Evolutionary conservation across 1,139 yeast genomes (phyloP).

Genomic region (Lodderomyces orthopsilosis): DNA sequence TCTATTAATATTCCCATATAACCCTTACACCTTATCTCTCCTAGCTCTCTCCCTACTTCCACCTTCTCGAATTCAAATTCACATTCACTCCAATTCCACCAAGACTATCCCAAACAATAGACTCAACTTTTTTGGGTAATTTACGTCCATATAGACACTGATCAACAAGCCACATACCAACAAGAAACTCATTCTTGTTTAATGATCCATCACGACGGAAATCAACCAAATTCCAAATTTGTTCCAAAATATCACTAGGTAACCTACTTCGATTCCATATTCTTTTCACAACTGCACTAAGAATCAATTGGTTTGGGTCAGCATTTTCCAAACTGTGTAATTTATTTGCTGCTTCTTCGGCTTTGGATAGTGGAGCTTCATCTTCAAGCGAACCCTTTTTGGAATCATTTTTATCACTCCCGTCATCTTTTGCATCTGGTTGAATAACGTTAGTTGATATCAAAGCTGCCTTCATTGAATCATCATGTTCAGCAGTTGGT

Average conservation of each 20-base stretch:
- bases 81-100: constrained; percentile 47
- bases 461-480: constrained; percentile 30
- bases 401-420: not conserved
- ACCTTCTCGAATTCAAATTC: constrained; percentile 31
- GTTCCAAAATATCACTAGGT: constrained; percentile 57
- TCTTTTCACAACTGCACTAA: constrained; percentile 67
- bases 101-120: constrained; percentile 64
- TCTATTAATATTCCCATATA: not conserved
- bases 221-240: constrained; percentile 82
- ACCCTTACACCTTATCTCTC: too few relatives aligned
- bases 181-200: constrained; percentile 77
- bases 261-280: constrained; percentile 79
- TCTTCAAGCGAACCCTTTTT: not conserved
- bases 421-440: not conserved
- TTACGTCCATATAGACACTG: constrained; percentile 94
- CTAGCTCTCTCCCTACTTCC: not conserved
- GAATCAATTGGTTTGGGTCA: constrained; percentile 43
- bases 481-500: constrained; percentile 15
- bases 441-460: constrained; percentile 25
- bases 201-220: constrained; percentile 72
- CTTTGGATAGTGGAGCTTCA: constrained; percentile 11
- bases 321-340: constrained; percentile 27
- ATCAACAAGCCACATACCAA: constrained; percentile 95
- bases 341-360: constrained; percentile 12
- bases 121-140: constrained; percentile 63